Evolutionary conservation across 805 yeast species (phyloP).

Genomic region (Metschnikowia anglica): DNA sequence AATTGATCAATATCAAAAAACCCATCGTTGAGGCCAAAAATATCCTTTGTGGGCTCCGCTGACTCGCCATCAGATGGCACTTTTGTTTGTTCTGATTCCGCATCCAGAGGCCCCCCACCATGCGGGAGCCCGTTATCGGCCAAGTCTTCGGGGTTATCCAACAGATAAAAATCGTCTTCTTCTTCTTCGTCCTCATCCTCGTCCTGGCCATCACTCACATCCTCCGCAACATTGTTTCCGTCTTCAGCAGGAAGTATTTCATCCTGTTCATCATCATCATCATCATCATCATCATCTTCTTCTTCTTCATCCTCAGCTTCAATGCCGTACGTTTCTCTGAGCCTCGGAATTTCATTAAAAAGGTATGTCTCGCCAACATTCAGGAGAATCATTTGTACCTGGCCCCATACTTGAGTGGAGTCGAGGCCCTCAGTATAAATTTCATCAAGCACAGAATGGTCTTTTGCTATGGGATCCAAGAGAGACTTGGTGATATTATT

Average conservation of each 20-base stretch:
- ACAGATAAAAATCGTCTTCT: conserved; percentile 10
- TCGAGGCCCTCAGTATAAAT: conserved; percentile 83
- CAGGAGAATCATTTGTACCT: conserved; percentile 80
- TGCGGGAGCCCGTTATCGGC: conserved; percentile 16
- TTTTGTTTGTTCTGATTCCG: conserved; percentile 18
- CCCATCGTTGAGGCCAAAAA: conserved; percentile 73
- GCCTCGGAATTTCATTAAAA: conserved; percentile 52
- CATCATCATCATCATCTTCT: conserved; percentile 22
- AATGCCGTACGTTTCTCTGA: conserved; percentile 38
- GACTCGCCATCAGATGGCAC: conserved; percentile 14
- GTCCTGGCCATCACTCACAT: conserved; percentile 20
- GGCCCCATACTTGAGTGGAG: conserved; percentile 92
- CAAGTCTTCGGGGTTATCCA: conserved; percentile 22
- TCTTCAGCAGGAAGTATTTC: conserved; percentile 21
- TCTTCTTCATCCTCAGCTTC: conserved; percentile 13
- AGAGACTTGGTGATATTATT: conserved; percentile 44
- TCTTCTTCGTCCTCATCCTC: conserved; percentile 19
- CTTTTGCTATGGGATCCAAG: conserved; percentile 57
- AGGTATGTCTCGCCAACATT: conserved; percentile 66
- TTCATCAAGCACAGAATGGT: conserved; percentile 70
- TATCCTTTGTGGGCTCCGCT: conserved; percentile 39
- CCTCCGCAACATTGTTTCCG: not conserved
- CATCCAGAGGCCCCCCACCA: conserved; percentile 18
- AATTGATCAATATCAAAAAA: conserved; percentile 84
- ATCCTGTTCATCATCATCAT: conserved; percentile 26